phyloP scores from a whole-genome alignment of 202 grass and related monocot species.

The Zizania palustris region DNA sequence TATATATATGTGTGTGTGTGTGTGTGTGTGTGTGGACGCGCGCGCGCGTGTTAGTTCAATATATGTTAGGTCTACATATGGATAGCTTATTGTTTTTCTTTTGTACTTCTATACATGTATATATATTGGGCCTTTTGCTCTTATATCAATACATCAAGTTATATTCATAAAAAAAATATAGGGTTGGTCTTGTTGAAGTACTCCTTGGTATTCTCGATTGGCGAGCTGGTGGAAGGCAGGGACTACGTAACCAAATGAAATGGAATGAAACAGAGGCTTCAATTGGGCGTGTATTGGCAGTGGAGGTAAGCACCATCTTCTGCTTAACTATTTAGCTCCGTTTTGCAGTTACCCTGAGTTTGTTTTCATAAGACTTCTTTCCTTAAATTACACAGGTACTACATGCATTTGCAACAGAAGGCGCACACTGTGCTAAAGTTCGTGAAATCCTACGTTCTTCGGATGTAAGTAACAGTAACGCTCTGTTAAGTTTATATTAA shows the following conservation, averaged over 20 bases:
- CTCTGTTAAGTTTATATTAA: too few species aligned
- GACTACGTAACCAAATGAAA: slow-evolving; percentile 92
- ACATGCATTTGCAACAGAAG: slow-evolving; percentile 98
- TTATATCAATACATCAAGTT: too few species aligned
- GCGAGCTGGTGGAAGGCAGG: slow-evolving; percentile 93
- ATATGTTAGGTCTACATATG: too few species aligned
- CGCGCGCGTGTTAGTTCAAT: too few species aligned
- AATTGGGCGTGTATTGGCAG: slow-evolving; percentile 90
- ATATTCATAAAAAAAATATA: slow-evolving; percentile 20
- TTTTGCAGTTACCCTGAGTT: too few species aligned
- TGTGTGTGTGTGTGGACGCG: too few species aligned
- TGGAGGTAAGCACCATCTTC: slow-evolving; percentile 70
- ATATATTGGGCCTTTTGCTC: too few species aligned
- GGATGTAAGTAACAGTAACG: slow-evolving; percentile 83
- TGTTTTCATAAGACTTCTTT: too few species aligned
- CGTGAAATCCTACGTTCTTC: slow-evolving; percentile 87
- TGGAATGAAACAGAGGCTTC: slow-evolving; percentile 99
- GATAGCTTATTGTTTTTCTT: too few species aligned
- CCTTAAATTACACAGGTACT: slow-evolving; percentile 65
- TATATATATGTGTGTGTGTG: too few species aligned
- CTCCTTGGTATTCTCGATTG: slow-evolving; percentile 98
- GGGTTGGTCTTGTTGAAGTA: slow-evolving; percentile 92
- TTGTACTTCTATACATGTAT: too few species aligned
- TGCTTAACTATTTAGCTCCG: slow-evolving; percentile 8
- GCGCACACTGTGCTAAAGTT: slow-evolving; percentile 93